phyloP scores from a whole-genome alignment of 805 yeast genomes.

The Candida pseudofarinosa region DNA sequence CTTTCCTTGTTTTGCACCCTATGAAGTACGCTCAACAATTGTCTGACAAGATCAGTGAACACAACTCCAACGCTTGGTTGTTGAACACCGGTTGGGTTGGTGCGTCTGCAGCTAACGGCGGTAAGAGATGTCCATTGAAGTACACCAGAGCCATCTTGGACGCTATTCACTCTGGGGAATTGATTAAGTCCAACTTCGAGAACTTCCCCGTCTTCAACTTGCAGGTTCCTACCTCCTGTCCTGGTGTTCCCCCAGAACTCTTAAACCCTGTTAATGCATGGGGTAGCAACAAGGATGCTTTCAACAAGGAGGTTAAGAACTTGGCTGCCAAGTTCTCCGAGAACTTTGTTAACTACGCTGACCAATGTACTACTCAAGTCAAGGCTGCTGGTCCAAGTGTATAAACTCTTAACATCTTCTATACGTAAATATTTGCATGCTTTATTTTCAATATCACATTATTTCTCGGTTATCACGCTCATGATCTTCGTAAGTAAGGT shows the following conservation, averaged over 20 bases:
- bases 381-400: constrained; percentile 85
- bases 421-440: not conserved
- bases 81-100: constrained; percentile 99
- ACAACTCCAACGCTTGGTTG: constrained; percentile 92
- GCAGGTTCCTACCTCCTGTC: constrained; percentile 76
- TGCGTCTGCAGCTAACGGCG: constrained; percentile 85
- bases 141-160: constrained; percentile 96
- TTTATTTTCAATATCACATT: not conserved
- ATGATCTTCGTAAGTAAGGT: too few relatives aligned
- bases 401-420: constrained; percentile 10
- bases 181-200: constrained; percentile 77
- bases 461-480: not conserved
- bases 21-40: constrained; percentile 96
- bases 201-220: constrained; percentile 82
- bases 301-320: constrained; percentile 41
- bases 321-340: constrained; percentile 78
- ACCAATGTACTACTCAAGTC: constrained; percentile 81
- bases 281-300: constrained; percentile 45
- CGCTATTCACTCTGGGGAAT: constrained; percentile 88
- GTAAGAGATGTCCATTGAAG: constrained; percentile 95
- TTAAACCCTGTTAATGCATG: constrained; percentile 85
- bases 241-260: constrained; percentile 78
- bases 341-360: constrained; percentile 81
- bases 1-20: constrained; percentile 96
- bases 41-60: constrained; percentile 84